Base-by-base conservation (phyloP, 805 yeast species). In the Maudiozyma barnettii region DNA sequence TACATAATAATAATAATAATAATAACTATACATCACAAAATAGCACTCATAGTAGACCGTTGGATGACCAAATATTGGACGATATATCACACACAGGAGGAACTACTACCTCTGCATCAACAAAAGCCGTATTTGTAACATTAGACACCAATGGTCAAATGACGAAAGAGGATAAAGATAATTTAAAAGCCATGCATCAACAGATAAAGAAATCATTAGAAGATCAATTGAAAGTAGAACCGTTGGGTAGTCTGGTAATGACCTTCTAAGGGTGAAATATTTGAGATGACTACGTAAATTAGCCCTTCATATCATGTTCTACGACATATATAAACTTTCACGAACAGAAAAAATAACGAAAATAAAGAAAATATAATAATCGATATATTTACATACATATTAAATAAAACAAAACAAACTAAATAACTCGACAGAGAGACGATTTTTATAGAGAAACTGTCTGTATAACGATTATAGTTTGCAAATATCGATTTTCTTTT, bases 241-340 rank as follows among this genome's bases (percentile, higher is more conserved):
- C 51, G 10, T 51, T 53, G 13, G 54, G 53, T 1, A 47, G 50
- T 13, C 51, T 58, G 19, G 52, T 53, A 23, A 57, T 57, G 33
- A 46, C 54, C 12, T 51, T 58, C 12, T 54, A 50, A 19, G 19
- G 14, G 3, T 26, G 30, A 26, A 26, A 8, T 5, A 23, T 5
- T 23, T 5, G 26, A 8, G 26, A 6, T 26, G 30, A 3, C 7
- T 26, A 37, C 19, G 14, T 16, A 12, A 12, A 8, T 35, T 4
- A 13, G 20, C 14, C 20, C 14, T 35, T 14, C 10, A 26, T 26
- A 26, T 26, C 30, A 16, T 35, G 14, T 2, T 35, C 16, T 35
- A 35, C 38, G 20, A 35, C 20, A 8, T 35, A 35, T 35, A 35
- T 35, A 35, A 7, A 35, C 38, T 35, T 35, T 26, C 8, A 26